phyloP scores from a whole-genome alignment of 2,329 filamentous ascomycete species.

The Fusarium buxicola region DNA sequence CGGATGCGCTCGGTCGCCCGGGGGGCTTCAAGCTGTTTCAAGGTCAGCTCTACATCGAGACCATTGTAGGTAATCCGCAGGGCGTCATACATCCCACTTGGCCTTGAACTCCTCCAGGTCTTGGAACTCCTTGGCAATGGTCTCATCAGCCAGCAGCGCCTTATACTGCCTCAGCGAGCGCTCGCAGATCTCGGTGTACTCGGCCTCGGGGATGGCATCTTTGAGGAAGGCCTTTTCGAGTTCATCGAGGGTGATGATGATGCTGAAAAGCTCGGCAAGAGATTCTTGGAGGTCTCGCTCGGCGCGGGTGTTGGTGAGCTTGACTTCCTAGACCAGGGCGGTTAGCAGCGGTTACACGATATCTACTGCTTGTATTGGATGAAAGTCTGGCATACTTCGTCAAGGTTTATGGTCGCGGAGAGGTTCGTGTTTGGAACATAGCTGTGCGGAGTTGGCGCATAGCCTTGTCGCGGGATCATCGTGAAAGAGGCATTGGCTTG shows the following conservation, averaged over 20 bases:
- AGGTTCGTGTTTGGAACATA: constrained; percentile 88
- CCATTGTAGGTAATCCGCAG: accelerated
- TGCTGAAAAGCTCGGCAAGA: constrained; percentile 96
- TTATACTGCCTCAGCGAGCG: constrained; percentile 96
- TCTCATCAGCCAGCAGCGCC: constrained; percentile 90
- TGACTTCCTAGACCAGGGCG: constrained; percentile 80
- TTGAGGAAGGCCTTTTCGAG: constrained; percentile 97
- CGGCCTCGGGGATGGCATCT: constrained; percentile 89
- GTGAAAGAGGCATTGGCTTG: constrained; percentile 49
- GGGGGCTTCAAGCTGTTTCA: constrained; percentile 84
- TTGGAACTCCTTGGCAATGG: constrained; percentile 87
- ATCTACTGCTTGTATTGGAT: not conserved
- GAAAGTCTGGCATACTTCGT: constrained; percentile 72
- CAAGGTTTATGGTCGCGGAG: constrained; percentile 90
- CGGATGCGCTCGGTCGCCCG: constrained; percentile 92
- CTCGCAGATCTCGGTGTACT: constrained; percentile 97
- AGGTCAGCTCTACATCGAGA: not conserved
- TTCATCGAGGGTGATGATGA: constrained; percentile 94
- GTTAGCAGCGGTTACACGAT: constrained; percentile 23
- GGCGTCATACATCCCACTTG: constrained; percentile 81
- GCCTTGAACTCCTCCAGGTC: constrained; percentile 91
- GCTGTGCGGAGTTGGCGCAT: constrained; percentile 90
- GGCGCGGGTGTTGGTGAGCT: constrained; percentile 84
- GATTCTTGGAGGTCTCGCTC: constrained; percentile 96
- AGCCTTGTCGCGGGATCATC: constrained; percentile 74